Evolutionary conservation across 164 flowering plant genomes (phyloP), one percentile per base, ranked within the genome.

Genomic region (Liriodendron chinense): DNA sequence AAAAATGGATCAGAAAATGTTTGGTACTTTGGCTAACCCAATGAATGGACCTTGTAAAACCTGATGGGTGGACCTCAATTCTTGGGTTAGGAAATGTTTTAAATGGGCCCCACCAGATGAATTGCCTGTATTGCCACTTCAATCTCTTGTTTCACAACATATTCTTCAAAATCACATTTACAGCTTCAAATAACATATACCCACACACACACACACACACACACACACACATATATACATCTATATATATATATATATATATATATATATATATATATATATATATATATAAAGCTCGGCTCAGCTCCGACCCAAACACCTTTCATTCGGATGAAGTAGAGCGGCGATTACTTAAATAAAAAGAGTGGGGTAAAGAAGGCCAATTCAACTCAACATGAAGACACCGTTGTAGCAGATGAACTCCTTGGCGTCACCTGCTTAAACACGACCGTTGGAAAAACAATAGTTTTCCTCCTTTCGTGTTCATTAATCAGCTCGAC

Each of bases 401-500:
- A 81, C 6, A 59, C 43, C n/a, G 43, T 16, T 2, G 78, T 81
- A 22, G 81, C 65, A n/a, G 77, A 74, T 43, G 94, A 90, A 28
- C 86, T 84, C 82, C 92, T 85, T 9, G 89, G 91, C 0, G 86
- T 71, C 1, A 67, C 62, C 18, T 87, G 89, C 78, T 86, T 91
- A 68, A 89, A 53, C 24, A 86, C 75, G 62, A 91, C 95, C 0
- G 84, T 80, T 0, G 93, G 91, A 9, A 88, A 28, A 66, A 85
- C 70, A 69, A 82, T 82, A 1, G 76, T 80, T 74, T 86, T 88
- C 53, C 96, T 86, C 74, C 90, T 84, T 70, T 88, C 89, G 24
- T 90, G 77, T 72, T 91, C 96, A 57, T 86, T 87, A 1, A 91
- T 78, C 12, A 89, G 25, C 71, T 85, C 89, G 0, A 80, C 86